These are phyloP conservation scores for Marchantia paleacea DNA, from an alignment of 225 moss, liverwort and hornwort genomes.

Conservation along the genomic window DNA sequence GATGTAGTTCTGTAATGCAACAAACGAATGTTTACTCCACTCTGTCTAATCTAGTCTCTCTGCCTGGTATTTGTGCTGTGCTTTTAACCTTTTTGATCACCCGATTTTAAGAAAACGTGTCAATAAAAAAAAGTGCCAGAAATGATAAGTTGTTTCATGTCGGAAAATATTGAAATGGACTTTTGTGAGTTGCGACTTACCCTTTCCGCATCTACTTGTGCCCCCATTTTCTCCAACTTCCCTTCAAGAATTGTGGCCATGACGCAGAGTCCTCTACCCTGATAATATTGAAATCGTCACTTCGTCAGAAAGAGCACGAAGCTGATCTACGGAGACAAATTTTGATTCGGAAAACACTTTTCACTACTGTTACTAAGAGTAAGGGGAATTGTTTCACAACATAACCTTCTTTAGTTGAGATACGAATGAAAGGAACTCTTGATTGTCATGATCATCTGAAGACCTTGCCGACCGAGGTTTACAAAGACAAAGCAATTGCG, in stretches of 20 bases:
- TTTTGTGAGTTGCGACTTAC: slow-evolving; percentile 23
- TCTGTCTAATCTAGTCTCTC: too few species aligned
- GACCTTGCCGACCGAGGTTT: slow-evolving; percentile 77
- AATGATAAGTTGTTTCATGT: too few species aligned
- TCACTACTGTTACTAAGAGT: not conserved
- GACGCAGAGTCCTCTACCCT: slow-evolving; percentile 94
- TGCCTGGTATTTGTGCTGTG: too few species aligned
- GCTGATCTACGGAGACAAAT: too few species aligned
- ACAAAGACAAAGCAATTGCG: slow-evolving; percentile 82
- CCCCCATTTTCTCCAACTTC: slow-evolving; percentile 58
- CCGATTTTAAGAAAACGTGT: too few species aligned
- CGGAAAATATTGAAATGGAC: too few species aligned
- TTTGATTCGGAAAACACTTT: too few species aligned
- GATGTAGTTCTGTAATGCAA: too few species aligned
- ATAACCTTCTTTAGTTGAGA: slow-evolving; percentile 91
- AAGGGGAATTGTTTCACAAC: not conserved
- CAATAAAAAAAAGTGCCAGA: too few species aligned
- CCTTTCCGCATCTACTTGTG: slow-evolving; percentile 80
- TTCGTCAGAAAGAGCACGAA: not conserved
- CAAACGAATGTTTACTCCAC: too few species aligned
- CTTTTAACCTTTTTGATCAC: too few species aligned
- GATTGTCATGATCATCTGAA: slow-evolving; percentile 59
- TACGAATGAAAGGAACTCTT: slow-evolving; percentile 75
- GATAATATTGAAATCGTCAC: not conserved
- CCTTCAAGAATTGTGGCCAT: slow-evolving; percentile 87